Conservation (phyloP, 345 rosid species). For the Citrus maxima region DNA sequence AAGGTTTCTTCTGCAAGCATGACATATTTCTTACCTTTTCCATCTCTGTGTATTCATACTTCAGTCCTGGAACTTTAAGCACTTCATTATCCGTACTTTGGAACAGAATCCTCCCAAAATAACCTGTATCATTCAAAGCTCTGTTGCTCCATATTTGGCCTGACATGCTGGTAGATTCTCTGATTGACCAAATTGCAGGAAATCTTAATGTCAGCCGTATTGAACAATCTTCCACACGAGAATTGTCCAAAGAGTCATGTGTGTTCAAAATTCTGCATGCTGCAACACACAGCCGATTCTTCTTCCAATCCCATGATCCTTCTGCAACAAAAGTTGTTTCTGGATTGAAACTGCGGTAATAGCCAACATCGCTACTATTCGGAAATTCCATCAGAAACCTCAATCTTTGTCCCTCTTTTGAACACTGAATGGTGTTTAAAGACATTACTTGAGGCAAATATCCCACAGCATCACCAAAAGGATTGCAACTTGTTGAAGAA, state of each 20-base stretch:
- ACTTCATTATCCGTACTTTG: neutral
- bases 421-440: conserved; percentile 23
- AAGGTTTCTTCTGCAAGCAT: conserved; percentile 9
- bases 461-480: conserved; percentile 12
- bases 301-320: conserved; percentile 32
- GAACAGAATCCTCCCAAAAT: conserved; percentile 19
- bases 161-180: conserved; percentile 1
- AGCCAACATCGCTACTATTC: neutral
- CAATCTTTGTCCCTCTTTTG: conserved; percentile 11
- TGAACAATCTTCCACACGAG: conserved; percentile 29
- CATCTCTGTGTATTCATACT: conserved; percentile 23
- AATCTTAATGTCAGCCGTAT: conserved; percentile 30
- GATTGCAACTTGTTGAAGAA: conserved; percentile 19
- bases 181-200: conserved; percentile 34
- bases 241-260: neutral
- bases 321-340: conserved; percentile 27
- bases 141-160: conserved; percentile 31
- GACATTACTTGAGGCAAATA: conserved; percentile 22
- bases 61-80: conserved; percentile 19
- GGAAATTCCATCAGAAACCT: conserved; percentile 25
- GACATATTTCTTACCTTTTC: conserved; percentile 7
- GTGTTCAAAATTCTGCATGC: conserved; percentile 27
- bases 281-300: conserved; percentile 18
- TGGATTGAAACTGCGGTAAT: conserved; percentile 14
- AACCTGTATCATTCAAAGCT: neutral